Conservation (phyloP, 1,139 yeast genomes). For the Pichia inconspicua region DNA sequence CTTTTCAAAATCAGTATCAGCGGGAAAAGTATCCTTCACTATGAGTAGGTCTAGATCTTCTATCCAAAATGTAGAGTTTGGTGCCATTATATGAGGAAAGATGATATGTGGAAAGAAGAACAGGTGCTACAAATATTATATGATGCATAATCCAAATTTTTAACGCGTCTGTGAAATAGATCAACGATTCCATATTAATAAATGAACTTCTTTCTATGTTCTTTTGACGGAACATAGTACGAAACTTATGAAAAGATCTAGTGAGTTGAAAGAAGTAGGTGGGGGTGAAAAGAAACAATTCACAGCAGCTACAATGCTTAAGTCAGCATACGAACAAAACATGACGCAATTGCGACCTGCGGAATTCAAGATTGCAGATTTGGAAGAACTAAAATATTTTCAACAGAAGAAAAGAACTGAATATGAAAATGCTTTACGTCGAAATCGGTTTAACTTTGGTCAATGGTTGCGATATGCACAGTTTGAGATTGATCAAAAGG, state of each 20-base stretch:
- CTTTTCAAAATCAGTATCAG: not conserved
- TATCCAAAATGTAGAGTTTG: not conserved
- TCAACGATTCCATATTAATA: no score
- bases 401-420: constrained; percentile 75
- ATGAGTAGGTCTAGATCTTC: not conserved
- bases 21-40: not conserved
- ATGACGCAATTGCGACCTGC: constrained; percentile 36
- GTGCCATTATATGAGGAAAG: not conserved
- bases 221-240: not conserved
- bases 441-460: constrained; percentile 71
- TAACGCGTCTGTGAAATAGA: not conserved
- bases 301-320: constrained; percentile 44
- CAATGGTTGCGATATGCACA: constrained; percentile 93
- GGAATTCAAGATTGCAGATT: constrained; percentile 55
- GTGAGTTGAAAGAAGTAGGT: not conserved
- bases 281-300: constrained; percentile 5
- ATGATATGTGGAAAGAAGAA: no score
- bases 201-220: not conserved
- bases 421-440: constrained; percentile 75
- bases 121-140: no score
- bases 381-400: constrained; percentile 69
- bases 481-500: constrained; percentile 79
- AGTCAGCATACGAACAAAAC: constrained; percentile 46
- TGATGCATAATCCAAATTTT: no score
- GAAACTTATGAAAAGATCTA: not conserved